phyloP scores from a whole-genome alignment of 805 yeast species.

The Metahyphopichia silvanorum region DNA sequence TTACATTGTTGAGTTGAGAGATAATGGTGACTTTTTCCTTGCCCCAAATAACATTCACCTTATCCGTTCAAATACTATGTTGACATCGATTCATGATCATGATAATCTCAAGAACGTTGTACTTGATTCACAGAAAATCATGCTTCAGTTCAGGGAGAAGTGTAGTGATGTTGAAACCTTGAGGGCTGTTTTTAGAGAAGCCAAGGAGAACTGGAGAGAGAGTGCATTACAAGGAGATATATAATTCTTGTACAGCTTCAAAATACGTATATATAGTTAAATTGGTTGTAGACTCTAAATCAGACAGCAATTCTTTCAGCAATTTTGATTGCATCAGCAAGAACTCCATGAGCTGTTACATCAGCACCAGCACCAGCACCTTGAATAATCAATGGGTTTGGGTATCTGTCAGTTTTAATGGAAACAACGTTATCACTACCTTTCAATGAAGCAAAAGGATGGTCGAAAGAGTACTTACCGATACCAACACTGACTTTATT shows the following conservation, averaged over 20 bases:
- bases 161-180: conserved; percentile 54
- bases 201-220: conserved; percentile 45
- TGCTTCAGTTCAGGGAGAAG: conserved; percentile 62
- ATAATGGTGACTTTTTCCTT: conserved; percentile 70
- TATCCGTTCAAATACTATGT: conserved; percentile 57
- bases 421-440: conserved; percentile 97
- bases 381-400: conserved; percentile 90
- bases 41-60: conserved; percentile 88
- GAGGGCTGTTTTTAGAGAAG: conserved; percentile 54
- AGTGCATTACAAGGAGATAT: conserved; percentile 13
- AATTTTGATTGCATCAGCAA: conserved; percentile 88
- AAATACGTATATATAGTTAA: too few relatives aligned
- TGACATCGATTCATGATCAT: conserved; percentile 18
- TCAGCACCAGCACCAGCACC: conserved; percentile 95
- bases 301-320: conserved; percentile 73
- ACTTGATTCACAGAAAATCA: conserved; percentile 68
- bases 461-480: conserved; percentile 80
- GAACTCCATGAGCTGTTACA: conserved; percentile 76
- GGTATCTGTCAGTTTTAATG: conserved; percentile 86
- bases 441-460: conserved; percentile 92
- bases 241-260: not conserved
- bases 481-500: conserved; percentile 80
- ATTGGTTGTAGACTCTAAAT: conserved; percentile 3
- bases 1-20: conserved; percentile 82
- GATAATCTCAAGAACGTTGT: conserved; percentile 21